Evolutionary conservation across 305 asterid genomes (phyloP), one percentile per base, ranked within the genome.

Genomic region (Fraxinus xanthoxyloides): DNA sequence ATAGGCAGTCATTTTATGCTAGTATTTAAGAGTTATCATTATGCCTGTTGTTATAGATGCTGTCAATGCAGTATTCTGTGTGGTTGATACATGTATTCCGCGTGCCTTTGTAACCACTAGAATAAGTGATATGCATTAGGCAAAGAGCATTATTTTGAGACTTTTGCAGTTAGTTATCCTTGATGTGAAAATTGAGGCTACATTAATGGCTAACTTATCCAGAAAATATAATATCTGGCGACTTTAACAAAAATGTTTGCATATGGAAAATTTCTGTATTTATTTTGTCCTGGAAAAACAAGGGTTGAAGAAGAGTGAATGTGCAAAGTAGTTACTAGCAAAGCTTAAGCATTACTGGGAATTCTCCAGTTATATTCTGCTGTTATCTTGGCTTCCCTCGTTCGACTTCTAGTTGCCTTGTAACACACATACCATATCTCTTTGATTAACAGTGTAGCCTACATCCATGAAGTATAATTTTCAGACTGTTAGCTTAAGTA

Each of bases 381-480:
- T 67, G 74, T 67, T 28, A 21, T 67, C 36, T 26, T 0, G 38
- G 74, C 36, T 80, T 74, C 40, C 38, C 19, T 63, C 17, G 8
- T 7, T 31, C 12, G 48, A 73, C 65, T 77, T 72, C 32, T 30
- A n/a, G 46, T 81, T 26, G 17, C 48, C 56, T 46, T 43, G n/a
- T 46, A 7, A 26, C 0, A 38, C 74, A 35, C 81, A 46, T 17
- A 10, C 7, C 21, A 35, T 26, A 17, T 17, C 59, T 72, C 56
- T 61, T 10, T 61, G 4, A 59, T 43, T 56, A 72, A 23, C 17
- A 46, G 31, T 74, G 43, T 75, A 78, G 70, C 80, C 70, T 77
- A 75, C 69, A 72, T 48, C 21, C 31, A 6, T 43, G 8, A 78
- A 78, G 74, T 12, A 48, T 75, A 28, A 69, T 82, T 72, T 83